Evolutionary conservation across 1,284 basidiomycete genomes (phyloP), one percentile per base, ranked within the genome.

Genomic region (Apiotrichum montevideense): DNA sequence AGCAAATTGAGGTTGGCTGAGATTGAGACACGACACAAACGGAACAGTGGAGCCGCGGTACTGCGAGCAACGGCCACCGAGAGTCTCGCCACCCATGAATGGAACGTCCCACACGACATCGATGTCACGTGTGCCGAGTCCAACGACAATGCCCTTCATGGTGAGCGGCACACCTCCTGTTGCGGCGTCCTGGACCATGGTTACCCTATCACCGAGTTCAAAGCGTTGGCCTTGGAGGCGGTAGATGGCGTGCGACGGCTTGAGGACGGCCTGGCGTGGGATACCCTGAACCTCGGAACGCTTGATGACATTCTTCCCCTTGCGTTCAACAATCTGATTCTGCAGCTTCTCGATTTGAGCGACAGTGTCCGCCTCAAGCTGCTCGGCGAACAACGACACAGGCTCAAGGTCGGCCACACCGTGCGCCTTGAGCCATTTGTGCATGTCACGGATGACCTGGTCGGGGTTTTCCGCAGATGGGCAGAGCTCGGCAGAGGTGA

Each of bases 41-140:
- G 87, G 83, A 33, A 94, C 86, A 0, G 85, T 87, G 40, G 87
- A 87, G 39, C 93, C 93, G 11, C 91, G 85, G 74, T 95, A 95
- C 63, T 85, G 83, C 0, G 91, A 91, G 75, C 93, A 95, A 61
- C 90, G 90, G 64, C 90, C 89, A n/a, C 84, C 84, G 4, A 98
- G 79, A 0, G 88, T 96, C 2, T 84, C 83, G 9, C 96, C 95
- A 37, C 91, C 86, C 82, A 99, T 89, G 79, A 98, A 98, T 0
- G 92, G 83, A 21, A 87, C 85, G 73, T 98, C 96, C 87, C 96
- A 98, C 0, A 96, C 84, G n/a, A 98, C 87, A 72, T 98, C 96
- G 81, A 98, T 87, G 9, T 87, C 85, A 68, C 87, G 88, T 10
- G 85, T 79, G 66, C 85, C 88, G 67, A 98, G 79, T 4, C 94